phyloP scores from a whole-genome alignment of 768 basidiomycete species.

The Serendipita sp. region DNA sequence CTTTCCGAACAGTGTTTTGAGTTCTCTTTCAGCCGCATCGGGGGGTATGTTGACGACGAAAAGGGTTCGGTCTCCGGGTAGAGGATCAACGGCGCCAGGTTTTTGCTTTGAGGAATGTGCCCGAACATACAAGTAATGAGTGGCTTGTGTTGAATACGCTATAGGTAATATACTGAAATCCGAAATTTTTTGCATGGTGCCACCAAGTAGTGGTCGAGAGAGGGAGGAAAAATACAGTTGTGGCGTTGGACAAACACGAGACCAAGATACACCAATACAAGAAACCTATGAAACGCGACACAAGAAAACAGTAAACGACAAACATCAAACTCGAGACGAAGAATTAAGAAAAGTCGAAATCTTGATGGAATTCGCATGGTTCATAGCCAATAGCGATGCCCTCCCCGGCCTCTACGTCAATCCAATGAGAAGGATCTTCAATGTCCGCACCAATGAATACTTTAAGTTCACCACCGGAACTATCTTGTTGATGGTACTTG shows the following conservation, averaged over 20 bases:
- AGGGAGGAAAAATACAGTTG: neutral
- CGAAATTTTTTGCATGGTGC: conserved; percentile 2
- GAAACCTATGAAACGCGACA: too few relatives aligned
- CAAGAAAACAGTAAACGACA: neutral
- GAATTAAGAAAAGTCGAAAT: neutral
- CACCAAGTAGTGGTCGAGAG: neutral
- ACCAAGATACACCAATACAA: neutral
- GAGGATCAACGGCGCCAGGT: conserved; percentile 13
- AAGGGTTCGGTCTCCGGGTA: conserved; percentile 50
- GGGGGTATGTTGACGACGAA: conserved; percentile 84
- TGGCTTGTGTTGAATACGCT: conserved; percentile 26
- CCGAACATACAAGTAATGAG: conserved; percentile 68
- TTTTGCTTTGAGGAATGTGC: conserved; percentile 28
- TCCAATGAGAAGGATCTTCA: conserved; percentile 6
- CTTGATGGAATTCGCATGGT: conserved; percentile 17
- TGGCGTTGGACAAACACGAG: neutral
- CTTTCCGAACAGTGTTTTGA: conserved; percentile 58
- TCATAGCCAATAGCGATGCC: conserved; percentile 15
- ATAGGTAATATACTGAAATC: conserved; percentile 26
- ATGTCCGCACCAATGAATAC: conserved; percentile 20
- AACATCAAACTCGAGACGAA: neutral
- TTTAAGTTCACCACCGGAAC: conserved; percentile 33
- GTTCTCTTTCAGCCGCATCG: conserved; percentile 69
- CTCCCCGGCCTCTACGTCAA: conserved; percentile 14
- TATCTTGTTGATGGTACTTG: conserved; percentile 40